Percentiles rank a stretch among this genome's conserved stretches.
These are phyloP conservation scores for Solanum corneliomulleri DNA, from an alignment of 257 asterid species.

Conservation along the genomic window DNA sequence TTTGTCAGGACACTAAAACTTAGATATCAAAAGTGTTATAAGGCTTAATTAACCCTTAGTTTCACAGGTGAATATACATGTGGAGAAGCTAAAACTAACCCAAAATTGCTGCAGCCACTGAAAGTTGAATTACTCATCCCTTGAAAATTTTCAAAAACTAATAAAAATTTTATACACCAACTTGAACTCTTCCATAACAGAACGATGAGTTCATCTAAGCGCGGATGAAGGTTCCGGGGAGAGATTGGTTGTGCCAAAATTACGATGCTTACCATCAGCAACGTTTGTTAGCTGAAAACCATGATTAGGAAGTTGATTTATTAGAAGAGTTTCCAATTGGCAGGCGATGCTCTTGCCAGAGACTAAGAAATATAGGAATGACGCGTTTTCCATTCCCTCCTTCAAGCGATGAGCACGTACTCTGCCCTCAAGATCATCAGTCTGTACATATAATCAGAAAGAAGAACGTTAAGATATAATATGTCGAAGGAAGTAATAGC, in stretches of 20 bases:
- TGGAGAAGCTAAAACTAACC: constrained; percentile 26
- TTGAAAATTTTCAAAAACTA: neutral
- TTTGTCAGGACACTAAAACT: too few relatives aligned
- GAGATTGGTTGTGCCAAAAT: constrained; percentile 56
- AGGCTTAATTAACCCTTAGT: neutral
- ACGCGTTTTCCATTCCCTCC: constrained; percentile 63
- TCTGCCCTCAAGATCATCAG: constrained; percentile 88
- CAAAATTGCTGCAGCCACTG: constrained; percentile 44
- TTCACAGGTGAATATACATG: neutral
- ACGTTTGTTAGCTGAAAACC: constrained; percentile 64
- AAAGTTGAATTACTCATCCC: neutral
- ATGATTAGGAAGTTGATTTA: constrained; percentile 62
- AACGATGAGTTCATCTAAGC: constrained; percentile 21
- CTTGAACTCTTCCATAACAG: neutral
- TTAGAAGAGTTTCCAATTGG: constrained; percentile 83
- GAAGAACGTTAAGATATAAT: neutral
- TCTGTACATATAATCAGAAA: constrained; percentile 23
- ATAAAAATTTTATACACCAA: neutral
- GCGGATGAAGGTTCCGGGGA: constrained; percentile 28
- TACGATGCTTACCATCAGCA: constrained; percentile 83
- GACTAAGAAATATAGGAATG: constrained; percentile 65
- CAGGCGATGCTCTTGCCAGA: constrained; percentile 88
- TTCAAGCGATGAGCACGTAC: constrained; percentile 62
- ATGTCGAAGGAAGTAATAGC: neutral
- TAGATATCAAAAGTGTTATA: neutral